Conservation (phyloP, 305 asterid genomes). For the Fraxinus nigra region DNA sequence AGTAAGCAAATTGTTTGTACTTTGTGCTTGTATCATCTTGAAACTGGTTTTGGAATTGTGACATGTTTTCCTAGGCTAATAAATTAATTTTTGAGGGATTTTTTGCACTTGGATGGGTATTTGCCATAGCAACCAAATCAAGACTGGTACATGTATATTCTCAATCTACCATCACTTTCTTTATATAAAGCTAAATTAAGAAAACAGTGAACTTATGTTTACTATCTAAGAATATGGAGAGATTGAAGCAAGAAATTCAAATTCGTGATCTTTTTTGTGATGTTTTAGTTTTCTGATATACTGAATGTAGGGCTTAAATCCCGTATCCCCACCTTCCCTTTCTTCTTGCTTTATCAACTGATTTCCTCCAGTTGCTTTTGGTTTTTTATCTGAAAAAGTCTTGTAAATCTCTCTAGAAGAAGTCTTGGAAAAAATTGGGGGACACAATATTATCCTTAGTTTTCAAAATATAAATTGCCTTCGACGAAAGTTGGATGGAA, state of each 20-base stretch:
- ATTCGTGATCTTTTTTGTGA: not conserved
- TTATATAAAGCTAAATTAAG: not conserved
- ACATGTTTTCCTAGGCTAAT: not conserved
- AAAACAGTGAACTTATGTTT: not conserved
- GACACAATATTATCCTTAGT: too few species aligned
- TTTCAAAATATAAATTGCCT: too few species aligned
- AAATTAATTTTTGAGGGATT: not conserved
- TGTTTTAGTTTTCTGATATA: conserved; percentile 28
- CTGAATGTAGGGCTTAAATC: conserved; percentile 46
- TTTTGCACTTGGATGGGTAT: conserved; percentile 28
- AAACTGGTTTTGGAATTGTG: not conserved
- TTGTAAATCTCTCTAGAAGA: conserved; percentile 44
- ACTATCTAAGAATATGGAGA: not conserved
- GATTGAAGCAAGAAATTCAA: not conserved
- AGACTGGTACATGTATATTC: not conserved
- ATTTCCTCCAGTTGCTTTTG: conserved; percentile 39
- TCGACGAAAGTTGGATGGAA: too few species aligned
- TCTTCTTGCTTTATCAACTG: conserved; percentile 89
- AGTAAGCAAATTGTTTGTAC: not conserved
- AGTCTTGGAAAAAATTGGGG: too few species aligned
- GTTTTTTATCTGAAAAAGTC: conserved; percentile 39
- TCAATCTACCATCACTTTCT: not conserved
- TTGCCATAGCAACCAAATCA: conserved; percentile 31
- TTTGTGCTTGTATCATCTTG: not conserved
- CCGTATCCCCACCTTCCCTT: conserved; percentile 64